Evolutionary conservation across 208 protist genomes (phyloP).

Genomic region (Blastocrithidia nonstop): DNA sequence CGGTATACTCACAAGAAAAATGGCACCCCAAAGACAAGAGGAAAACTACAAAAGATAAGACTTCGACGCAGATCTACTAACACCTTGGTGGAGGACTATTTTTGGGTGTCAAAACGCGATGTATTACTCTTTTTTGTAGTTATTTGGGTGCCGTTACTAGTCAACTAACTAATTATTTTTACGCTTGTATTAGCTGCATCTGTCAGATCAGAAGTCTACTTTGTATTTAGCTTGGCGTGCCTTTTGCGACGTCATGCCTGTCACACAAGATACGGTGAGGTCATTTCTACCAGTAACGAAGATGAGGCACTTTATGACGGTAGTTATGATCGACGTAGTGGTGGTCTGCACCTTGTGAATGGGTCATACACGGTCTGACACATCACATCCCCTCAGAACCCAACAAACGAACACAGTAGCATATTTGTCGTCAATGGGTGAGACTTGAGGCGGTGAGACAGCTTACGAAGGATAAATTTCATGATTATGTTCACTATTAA

Average conservation of each 20-base stretch:
- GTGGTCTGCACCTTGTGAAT: conserved; percentile 12
- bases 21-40: conserved; percentile 37
- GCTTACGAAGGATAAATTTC: conserved; percentile 11
- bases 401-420: conserved; percentile 30
- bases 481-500: conserved; percentile 4
- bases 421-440: conserved; percentile 38
- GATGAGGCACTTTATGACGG: conserved; percentile 15
- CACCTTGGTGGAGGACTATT: too few species aligned
- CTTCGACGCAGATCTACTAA: conserved; percentile 62
- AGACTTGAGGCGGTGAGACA: conserved; percentile 41
- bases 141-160: too few species aligned
- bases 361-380: conserved; percentile 53
- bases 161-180: too few species aligned
- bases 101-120: too few species aligned
- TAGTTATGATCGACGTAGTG: conserved; percentile 16
- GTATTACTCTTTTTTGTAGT: too few species aligned
- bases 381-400: conserved; percentile 54
- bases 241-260: conserved; percentile 3
- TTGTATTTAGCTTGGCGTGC: not conserved
- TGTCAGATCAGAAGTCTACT: not conserved
- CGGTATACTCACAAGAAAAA: conserved; percentile 52
- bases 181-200: too few species aligned
- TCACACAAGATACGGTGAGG: conserved; percentile 17
- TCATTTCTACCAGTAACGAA: conserved; percentile 20
- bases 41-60: conserved; percentile 67